Evolutionary conservation across 1,284 basidiomycete species (phyloP), one percentile per base, ranked within the genome.

Genomic region (Cryptococcus amylolentus): DNA sequence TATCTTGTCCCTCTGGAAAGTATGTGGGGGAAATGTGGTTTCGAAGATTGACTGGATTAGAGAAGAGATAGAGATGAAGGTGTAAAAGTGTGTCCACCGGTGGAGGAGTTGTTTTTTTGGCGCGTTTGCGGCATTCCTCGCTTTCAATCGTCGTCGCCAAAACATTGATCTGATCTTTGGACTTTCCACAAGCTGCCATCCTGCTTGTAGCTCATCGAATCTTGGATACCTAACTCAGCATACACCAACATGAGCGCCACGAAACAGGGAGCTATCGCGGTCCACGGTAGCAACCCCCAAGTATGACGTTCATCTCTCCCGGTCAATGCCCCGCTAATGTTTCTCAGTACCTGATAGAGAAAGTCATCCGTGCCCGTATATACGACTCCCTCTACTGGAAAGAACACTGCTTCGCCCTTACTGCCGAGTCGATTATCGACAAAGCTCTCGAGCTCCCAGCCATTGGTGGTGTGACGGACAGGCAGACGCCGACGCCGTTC

Each of bases 381-480:
- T 98, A 97, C 81, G 95, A 98, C 75, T 89, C 89, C 0, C 79
- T 83, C 16, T 99, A 86, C 78, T 99, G 96, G 96, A 98, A 97
- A 77, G 92, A 97, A 71, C 89, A 93, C 59, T 95, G 91, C 70
- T 95, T 95, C 73, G 91, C 91, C 20, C 79, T 95, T 47, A 93
- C 88, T 88, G 93, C 96, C 20, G 93, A 93, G 70, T 88, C 84
- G 39, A 80, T 99, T 49, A 96, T 98, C 62, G 94, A 98, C 77
- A 89, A 89, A 68, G 88, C 94, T 3, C 86, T 93, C 55, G 86
- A 87, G 57, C 77, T 95, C 18, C 84, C 84, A 44, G 85, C 82
- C 65, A 87, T 98, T 55, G 96, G 96, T 7, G 96, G 96, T 14
- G 92, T 93, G 27, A 96, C 89, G 77, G 76, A 72, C 44, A 95